Conservation (phyloP, 2,329 filamentous ascomycete species). For the Pseudogymnoascus sp. region DNA sequence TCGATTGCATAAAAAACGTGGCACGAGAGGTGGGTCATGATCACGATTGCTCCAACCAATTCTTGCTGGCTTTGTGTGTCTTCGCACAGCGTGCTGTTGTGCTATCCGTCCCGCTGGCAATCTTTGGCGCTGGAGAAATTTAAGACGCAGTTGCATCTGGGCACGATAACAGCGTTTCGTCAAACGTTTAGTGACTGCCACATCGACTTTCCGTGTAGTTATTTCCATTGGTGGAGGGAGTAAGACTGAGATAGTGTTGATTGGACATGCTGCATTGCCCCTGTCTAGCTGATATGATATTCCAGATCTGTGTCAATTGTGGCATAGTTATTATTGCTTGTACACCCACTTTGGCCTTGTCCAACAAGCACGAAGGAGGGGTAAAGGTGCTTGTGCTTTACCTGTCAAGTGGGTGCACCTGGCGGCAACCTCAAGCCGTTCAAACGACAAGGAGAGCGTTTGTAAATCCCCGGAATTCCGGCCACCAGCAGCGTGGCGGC, state of each 20-base stretch:
- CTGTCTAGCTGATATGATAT: background rate
- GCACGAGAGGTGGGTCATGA: background rate
- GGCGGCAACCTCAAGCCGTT: background rate
- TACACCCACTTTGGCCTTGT: background rate
- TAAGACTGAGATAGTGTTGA: background rate
- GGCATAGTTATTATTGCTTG: background rate
- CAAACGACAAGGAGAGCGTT: background rate
- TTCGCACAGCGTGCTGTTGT: background rate
- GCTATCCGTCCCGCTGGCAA: background rate
- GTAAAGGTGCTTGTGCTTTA: background rate
- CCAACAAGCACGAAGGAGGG: background rate
- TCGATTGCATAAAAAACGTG: background rate
- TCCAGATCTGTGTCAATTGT: background rate
- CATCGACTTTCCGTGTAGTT: background rate
- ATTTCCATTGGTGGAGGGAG: background rate
- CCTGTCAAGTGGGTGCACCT: background rate
- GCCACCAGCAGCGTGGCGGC: background rate
- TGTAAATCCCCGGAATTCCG: background rate
- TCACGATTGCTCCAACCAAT: conserved; percentile 3
- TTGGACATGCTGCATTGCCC: background rate
- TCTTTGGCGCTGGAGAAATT: background rate
- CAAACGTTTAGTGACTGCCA: background rate
- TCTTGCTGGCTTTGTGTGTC: background rate
- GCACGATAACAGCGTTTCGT: background rate
- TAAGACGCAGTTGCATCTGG: background rate